Evolutionary conservation across 257 asterid species (phyloP).

Genomic region (Nicotiana noctiflora): DNA sequence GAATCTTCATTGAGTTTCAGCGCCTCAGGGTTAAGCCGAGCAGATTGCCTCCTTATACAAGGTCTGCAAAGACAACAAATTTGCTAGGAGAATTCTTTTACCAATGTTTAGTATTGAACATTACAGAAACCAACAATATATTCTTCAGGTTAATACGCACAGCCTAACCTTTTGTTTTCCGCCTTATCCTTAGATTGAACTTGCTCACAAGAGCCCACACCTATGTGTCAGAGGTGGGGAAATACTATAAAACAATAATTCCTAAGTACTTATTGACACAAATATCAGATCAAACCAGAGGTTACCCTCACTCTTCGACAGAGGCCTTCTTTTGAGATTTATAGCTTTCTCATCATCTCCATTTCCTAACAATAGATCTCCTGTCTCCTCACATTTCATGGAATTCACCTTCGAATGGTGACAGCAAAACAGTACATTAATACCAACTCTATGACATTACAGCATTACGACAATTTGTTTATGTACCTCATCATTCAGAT

Average conservation of each 20-base stretch:
- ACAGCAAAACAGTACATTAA: not conserved
- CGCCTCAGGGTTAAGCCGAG: constrained; percentile 15
- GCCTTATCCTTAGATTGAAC: constrained; percentile 25
- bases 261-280: not conserved
- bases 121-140: not conserved
- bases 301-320: constrained; percentile 37
- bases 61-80: constrained; percentile 13
- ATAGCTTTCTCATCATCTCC: constrained; percentile 23
- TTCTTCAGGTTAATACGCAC: not conserved
- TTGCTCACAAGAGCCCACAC: constrained; percentile 30
- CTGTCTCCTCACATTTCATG: constrained; percentile 15
- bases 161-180: constrained; percentile 43
- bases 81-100: not conserved
- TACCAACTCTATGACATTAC: not conserved
- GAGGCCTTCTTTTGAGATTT: constrained; percentile 22
- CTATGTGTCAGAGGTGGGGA: constrained; percentile 17
- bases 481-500: constrained; percentile 39
- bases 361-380: constrained; percentile 20
- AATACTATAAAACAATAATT: constrained; percentile 6
- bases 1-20: constrained; percentile 8
- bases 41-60: constrained; percentile 23
- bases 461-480: not conserved
- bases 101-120: not conserved
- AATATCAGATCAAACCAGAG: not conserved
- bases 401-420: constrained; percentile 23